Evolutionary conservation across 257 asterid genomes (phyloP).

Genomic region (Ocimum tenuiflorum): DNA sequence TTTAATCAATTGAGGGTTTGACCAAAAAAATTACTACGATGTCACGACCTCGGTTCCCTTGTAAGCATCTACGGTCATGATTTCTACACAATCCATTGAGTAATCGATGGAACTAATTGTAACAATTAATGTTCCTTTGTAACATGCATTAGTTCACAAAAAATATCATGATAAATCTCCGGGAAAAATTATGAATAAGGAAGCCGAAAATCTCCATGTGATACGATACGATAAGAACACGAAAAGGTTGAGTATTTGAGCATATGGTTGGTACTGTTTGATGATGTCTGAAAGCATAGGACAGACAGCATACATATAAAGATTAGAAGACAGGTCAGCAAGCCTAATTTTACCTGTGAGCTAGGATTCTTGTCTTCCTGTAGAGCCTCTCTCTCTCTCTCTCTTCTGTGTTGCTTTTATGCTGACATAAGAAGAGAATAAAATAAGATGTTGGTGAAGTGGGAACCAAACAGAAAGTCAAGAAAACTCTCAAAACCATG

Average conservation of each 20-base stretch:
- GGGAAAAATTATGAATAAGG: neutral
- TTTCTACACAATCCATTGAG: too few species aligned
- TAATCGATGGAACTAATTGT: too few species aligned
- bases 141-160: too few species aligned
- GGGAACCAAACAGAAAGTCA: slow-evolving; percentile 25
- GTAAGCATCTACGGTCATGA: too few species aligned
- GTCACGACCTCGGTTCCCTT: too few species aligned
- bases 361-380: slow-evolving; percentile 3
- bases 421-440: slow-evolving; percentile 17
- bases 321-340: neutral
- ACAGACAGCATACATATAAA: neutral
- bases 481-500: slow-evolving; percentile 21
- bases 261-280: neutral
- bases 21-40: too few species aligned
- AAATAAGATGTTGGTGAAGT: slow-evolving; percentile 17
- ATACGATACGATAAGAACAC: neutral
- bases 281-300: neutral
- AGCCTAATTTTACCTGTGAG: slow-evolving; percentile 6
- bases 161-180: too few species aligned
- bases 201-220: neutral
- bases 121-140: too few species aligned
- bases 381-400: neutral
- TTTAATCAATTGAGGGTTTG: too few species aligned
- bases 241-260: neutral
- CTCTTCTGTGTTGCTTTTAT: slow-evolving; percentile 20